Conservation (phyloP, 2,329 filamentous ascomycete genomes). For the Acrocalymma vagum region DNA sequence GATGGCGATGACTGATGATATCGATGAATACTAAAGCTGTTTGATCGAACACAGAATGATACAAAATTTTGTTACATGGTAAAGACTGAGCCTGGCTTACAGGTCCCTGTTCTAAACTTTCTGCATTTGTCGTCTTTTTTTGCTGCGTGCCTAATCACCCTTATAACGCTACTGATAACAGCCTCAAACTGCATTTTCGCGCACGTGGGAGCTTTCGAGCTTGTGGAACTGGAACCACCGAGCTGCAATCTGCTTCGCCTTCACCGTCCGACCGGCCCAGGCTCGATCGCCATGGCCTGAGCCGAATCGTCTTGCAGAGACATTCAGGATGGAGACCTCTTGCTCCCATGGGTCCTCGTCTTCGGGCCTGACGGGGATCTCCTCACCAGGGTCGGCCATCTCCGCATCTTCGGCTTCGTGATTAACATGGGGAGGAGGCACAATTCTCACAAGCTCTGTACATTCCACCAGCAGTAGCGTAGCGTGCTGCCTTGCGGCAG, state of each 20-base stretch:
- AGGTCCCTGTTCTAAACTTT: too few species aligned
- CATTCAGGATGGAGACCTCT: slow-evolving; percentile 57
- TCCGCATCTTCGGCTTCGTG: slow-evolving; percentile 67
- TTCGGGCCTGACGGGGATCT: slow-evolving; percentile 1
- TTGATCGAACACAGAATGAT: slow-evolving; percentile 14
- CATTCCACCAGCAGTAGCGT: slow-evolving; percentile 55
- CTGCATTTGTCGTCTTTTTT: too few species aligned
- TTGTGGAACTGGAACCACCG: slow-evolving; percentile 53
- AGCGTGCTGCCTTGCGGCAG: slow-evolving; percentile 53
- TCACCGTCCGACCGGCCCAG: slow-evolving; percentile 60
- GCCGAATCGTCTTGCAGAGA: slow-evolving; percentile 52
- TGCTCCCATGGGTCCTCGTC: slow-evolving; percentile 53
- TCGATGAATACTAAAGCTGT: slow-evolving; percentile 22
- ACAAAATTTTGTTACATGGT: slow-evolving; percentile 18
- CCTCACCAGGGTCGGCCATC: slow-evolving; percentile 29
- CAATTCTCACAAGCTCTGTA: too few species aligned
- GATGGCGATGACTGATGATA: slow-evolving; percentile 35
- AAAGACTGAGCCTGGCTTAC: too few species aligned
- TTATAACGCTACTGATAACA: too few species aligned
- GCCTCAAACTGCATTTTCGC: slow-evolving; percentile 9
- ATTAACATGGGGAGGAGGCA: too few species aligned
- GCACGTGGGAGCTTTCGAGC: slow-evolving; percentile 12
- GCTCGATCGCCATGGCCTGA: slow-evolving; percentile 44
- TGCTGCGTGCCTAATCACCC: too few species aligned
- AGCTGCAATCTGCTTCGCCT: slow-evolving; percentile 50